These are phyloP conservation scores for Aspergillus diversus DNA, from an alignment of 495 filamentous ascomycete species.

Conservation along the genomic window DNA sequence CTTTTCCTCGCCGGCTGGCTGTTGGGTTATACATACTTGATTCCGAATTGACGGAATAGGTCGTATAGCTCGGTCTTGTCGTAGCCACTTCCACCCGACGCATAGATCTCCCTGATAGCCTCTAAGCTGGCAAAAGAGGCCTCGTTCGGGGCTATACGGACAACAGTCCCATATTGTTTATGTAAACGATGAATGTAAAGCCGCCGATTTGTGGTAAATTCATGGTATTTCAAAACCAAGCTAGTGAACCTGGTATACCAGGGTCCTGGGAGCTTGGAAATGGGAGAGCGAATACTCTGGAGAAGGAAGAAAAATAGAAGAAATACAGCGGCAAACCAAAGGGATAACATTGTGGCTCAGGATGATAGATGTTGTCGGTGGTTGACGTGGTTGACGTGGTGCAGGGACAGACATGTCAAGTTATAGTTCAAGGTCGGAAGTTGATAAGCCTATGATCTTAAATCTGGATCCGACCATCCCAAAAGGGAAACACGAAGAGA, in stretches of 20 bases:
- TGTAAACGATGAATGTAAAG: constrained; percentile 60
- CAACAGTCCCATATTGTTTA: constrained; percentile 56
- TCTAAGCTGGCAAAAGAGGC: constrained; percentile 60
- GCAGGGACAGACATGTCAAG: not conserved
- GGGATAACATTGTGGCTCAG: constrained; percentile 29
- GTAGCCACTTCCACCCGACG: constrained; percentile 65
- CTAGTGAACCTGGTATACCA: constrained; percentile 56
- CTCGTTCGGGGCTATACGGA: constrained; percentile 63
- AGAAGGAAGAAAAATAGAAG: constrained; percentile 20
- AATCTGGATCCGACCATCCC: not conserved
- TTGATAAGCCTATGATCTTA: not conserved
- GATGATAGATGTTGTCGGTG: not conserved
- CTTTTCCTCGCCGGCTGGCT: not conserved
- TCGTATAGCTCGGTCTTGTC: constrained; percentile 71
- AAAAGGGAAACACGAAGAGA: constrained; percentile 16
- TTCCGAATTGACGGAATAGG: constrained; percentile 60
- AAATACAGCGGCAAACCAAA: constrained; percentile 25
- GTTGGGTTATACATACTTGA: constrained; percentile 39
- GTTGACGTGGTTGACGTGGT: not conserved
- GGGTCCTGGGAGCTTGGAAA: constrained; percentile 54
- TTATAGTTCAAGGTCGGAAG: not conserved
- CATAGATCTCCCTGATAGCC: constrained; percentile 69
- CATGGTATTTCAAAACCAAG: constrained; percentile 57
- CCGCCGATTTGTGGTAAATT: constrained; percentile 57
- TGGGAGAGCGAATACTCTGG: constrained; percentile 11